phyloP scores from a whole-genome alignment of 257 asterid species.

The Nicotiana knightiana region DNA sequence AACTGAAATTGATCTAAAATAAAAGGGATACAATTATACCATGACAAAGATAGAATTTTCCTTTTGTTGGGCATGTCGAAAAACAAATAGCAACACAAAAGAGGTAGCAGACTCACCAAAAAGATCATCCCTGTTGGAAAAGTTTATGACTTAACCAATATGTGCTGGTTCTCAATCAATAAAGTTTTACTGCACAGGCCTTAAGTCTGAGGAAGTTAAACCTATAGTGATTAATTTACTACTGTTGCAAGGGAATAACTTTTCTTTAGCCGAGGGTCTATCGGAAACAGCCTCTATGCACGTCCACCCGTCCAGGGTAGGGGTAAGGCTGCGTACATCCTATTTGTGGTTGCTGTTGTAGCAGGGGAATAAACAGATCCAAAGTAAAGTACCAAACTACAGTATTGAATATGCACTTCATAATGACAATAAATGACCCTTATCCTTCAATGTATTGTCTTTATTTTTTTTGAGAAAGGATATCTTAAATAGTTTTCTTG shows the following conservation, averaged over 20 bases:
- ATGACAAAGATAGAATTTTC: neutral
- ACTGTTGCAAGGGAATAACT: neutral
- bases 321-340: no score
- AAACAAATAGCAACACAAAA: neutral
- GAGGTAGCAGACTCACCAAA: neutral
- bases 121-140: neutral
- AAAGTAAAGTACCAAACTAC: neutral
- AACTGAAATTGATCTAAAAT: neutral
- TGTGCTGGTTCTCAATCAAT: neutral
- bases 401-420: neutral
- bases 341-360: no score
- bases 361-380: neutral
- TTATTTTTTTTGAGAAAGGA: no score
- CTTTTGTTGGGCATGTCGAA: neutral
- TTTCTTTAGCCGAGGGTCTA: no score
- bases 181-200: neutral
- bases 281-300: no score
- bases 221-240: neutral
- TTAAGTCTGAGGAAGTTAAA: neutral
- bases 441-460: no score
- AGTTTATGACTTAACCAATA: neutral
- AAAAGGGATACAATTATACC: neutral
- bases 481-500: no score
- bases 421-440: neutral
- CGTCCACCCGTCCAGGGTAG: no score